Evolutionary conservation across 2,329 filamentous ascomycete species (phyloP).

Genomic region (Talaromyces sp.): DNA sequence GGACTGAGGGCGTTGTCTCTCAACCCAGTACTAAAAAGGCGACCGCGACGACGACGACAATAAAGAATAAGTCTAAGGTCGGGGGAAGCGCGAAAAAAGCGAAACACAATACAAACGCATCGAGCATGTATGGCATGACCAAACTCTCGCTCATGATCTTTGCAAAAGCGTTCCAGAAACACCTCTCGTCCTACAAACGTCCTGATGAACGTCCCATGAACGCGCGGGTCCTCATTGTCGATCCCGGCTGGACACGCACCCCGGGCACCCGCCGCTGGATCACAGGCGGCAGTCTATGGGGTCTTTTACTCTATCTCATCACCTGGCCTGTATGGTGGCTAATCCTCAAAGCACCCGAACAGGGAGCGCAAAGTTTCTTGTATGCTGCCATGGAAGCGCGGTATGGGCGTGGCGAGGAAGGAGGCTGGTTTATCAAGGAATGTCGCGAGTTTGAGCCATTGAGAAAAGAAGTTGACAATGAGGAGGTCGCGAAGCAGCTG

Average conservation of each 20-base stretch:
- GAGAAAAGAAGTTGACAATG: slow-evolving; percentile 71
- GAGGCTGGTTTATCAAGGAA: slow-evolving; percentile 80
- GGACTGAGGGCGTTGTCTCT: slow-evolving; percentile 11
- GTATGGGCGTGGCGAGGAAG: slow-evolving; percentile 57
- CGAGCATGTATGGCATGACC: slow-evolving; percentile 59
- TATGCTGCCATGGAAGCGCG: slow-evolving; percentile 76
- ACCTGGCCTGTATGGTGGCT: slow-evolving; percentile 83
- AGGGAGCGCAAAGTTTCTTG: slow-evolving; percentile 83
- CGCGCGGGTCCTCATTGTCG: slow-evolving; percentile 77
- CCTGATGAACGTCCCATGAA: slow-evolving; percentile 81
- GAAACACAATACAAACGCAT: slow-evolving; percentile 18
- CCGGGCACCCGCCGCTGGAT: slow-evolving; percentile 86
- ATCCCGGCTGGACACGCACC: slow-evolving; percentile 80
- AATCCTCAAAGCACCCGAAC: slow-evolving; percentile 75
- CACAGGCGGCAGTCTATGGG: slow-evolving; percentile 77
- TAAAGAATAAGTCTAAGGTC: slow-evolving; percentile 16
- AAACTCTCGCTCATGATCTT: slow-evolving; percentile 82
- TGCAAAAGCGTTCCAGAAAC: slow-evolving; percentile 86
- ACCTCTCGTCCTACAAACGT: slow-evolving; percentile 77
- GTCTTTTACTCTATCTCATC: slow-evolving; percentile 70
- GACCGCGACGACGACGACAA: slow-evolving; percentile 45
- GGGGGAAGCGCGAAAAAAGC: slow-evolving; percentile 14
- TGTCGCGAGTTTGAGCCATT: slow-evolving; percentile 73
- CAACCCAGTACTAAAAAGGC: slow-evolving; percentile 1
- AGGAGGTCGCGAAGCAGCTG: slow-evolving; percentile 74